Percentiles rank a stretch among this genome's conserved stretches.
Evolutionary conservation across 495 filamentous ascomycete species (phyloP).

Genomic region (Penicillium paxilli): DNA sequence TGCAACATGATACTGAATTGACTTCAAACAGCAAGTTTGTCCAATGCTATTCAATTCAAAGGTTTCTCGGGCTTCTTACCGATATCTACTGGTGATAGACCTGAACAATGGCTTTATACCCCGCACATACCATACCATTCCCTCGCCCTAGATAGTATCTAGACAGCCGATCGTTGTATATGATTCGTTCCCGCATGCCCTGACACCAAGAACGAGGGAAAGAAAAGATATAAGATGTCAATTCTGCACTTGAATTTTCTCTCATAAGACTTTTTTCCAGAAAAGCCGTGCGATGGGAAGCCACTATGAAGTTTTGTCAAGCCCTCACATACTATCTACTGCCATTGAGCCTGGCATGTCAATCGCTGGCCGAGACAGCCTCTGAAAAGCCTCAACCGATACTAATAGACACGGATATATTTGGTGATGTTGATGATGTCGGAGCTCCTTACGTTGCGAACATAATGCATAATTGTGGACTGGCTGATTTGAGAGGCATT

Average conservation of each 20-base stretch:
- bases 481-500: background rate
- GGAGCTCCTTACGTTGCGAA: background rate
- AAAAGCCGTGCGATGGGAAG: background rate
- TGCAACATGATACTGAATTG: too few relatives aligned
- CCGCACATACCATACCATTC: background rate
- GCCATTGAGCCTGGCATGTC: background rate
- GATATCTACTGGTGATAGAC: background rate
- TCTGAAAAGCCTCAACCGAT: background rate
- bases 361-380: background rate
- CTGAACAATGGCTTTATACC: background rate
- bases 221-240: background rate
- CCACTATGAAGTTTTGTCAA: background rate
- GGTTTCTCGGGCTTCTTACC: background rate
- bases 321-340: background rate
- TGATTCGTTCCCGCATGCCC: background rate
- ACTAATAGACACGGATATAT: slow-evolving; percentile 4
- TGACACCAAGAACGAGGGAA: background rate
- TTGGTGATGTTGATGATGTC: slow-evolving; percentile 5
- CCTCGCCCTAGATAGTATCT: too few relatives aligned
- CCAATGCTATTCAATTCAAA: too few relatives aligned
- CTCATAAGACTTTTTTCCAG: background rate
- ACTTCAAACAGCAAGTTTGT: too few relatives aligned
- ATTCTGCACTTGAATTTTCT: background rate
- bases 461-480: slow-evolving; percentile 2
- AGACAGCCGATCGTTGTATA: background rate